These are phyloP conservation scores for Botrytis aclada DNA, from an alignment of 2,329 filamentous ascomycete species.

Conservation along the genomic window DNA sequence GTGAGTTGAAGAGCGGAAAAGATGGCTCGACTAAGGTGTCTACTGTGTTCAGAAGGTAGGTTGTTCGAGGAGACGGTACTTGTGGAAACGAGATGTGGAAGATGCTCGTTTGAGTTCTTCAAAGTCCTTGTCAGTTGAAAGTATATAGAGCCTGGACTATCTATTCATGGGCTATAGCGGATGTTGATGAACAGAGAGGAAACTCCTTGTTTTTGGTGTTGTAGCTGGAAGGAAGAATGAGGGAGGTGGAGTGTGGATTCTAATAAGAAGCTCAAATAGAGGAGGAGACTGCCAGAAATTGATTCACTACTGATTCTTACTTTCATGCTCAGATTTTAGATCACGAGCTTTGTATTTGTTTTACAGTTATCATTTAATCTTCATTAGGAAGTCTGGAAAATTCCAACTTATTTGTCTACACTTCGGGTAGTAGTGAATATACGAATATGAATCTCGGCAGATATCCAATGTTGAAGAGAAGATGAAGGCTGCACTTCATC, in stretches of 20 bases:
- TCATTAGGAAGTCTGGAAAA: not conserved
- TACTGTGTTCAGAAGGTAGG: not conserved
- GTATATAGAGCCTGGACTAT: not conserved
- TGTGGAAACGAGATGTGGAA: not conserved
- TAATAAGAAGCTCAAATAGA: not conserved
- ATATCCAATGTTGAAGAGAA: not conserved
- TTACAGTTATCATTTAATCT: not conserved
- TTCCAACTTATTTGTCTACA: not conserved
- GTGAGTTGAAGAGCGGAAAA: not conserved
- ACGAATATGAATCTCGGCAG: not conserved
- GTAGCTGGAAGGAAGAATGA: not conserved
- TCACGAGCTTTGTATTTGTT: not conserved
- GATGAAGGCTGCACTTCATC: not conserved
- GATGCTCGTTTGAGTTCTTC: not conserved
- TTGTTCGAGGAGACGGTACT: not conserved
- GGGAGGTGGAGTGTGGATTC: not conserved
- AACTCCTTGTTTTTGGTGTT: not conserved
- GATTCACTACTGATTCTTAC: not conserved
- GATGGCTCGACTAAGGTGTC: not conserved
- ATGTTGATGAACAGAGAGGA: not conserved
- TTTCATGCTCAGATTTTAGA: not conserved
- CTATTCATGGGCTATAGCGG: accelerated
- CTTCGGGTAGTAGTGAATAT: not conserved
- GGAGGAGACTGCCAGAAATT: not conserved
- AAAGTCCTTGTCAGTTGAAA: not conserved